These are phyloP conservation scores for Cyberlindnera japonica DNA, from an alignment of 805 yeast genomes.

Conservation along the genomic window DNA sequence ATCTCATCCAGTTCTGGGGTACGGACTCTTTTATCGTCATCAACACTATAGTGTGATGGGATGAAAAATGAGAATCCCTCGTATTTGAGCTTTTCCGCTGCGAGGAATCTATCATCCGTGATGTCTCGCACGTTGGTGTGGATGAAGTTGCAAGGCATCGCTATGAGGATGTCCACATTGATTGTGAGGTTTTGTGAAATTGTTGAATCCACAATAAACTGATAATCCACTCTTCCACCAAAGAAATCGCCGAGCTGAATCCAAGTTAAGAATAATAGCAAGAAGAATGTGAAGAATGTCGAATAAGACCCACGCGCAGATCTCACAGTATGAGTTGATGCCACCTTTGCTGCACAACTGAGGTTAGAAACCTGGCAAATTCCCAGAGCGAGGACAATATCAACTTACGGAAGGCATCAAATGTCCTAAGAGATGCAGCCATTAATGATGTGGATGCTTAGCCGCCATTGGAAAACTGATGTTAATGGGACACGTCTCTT, in stretches of 20 bases:
- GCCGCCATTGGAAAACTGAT: neutral
- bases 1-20: constrained; percentile 68
- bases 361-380: constrained; percentile 2
- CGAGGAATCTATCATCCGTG: constrained; percentile 74
- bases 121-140: constrained; percentile 74
- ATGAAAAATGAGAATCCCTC: constrained; percentile 59
- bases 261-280: constrained; percentile 69
- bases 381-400: neutral
- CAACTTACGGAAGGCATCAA: constrained; percentile 64
- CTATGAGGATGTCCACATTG: constrained; percentile 76
- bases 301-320: constrained; percentile 76
- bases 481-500: constrained; percentile 5
- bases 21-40: constrained; percentile 42
- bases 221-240: constrained; percentile 78
- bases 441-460: neutral
- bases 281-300: constrained; percentile 58
- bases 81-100: constrained; percentile 68
- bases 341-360: constrained; percentile 51
- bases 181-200: constrained; percentile 58
- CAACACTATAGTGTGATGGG: constrained; percentile 46
- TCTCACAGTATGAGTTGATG: constrained; percentile 65
- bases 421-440: constrained; percentile 38
- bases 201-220: constrained; percentile 66
- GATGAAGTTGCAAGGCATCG: constrained; percentile 76
- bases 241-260: constrained; percentile 79